phyloP scores from a whole-genome alignment of 1,139 yeast species.

The Neolecta irregularis region DNA sequence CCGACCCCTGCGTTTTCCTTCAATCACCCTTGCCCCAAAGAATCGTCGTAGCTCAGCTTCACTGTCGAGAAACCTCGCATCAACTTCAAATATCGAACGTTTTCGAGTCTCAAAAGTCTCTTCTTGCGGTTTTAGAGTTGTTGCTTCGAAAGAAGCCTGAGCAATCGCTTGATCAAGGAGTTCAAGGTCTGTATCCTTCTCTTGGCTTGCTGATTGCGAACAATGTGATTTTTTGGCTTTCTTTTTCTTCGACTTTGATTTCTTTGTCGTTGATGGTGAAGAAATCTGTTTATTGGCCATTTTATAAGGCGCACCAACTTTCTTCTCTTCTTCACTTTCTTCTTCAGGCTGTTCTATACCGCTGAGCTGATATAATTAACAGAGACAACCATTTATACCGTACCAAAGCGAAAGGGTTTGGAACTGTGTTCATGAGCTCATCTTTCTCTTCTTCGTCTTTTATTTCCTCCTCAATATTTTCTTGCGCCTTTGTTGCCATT shows the following conservation, averaged over 20 bases:
- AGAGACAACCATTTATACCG: background rate
- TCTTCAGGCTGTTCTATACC: background rate
- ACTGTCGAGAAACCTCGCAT: conserved; percentile 38
- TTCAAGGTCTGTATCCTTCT: background rate
- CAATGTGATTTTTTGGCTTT: background rate
- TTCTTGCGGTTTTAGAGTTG: background rate
- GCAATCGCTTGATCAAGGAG: conserved; percentile 5
- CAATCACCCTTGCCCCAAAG: conserved; percentile 58
- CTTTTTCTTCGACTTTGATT: background rate
- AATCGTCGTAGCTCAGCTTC: conserved; percentile 60
- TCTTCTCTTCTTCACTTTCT: conserved; percentile 3
- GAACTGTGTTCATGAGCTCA: conserved; percentile 1
- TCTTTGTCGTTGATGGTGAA: background rate
- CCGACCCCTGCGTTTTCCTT: conserved; percentile 43
- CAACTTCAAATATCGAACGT: conserved; percentile 4
- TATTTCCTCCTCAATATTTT: background rate
- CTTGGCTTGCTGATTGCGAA: background rate
- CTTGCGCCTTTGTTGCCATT: background rate
- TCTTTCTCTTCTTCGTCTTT: conserved; percentile 6
- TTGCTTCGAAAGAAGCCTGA: conserved; percentile 8
- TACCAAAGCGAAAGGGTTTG: conserved; percentile 9
- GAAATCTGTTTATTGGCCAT: background rate
- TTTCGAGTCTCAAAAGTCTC: background rate
- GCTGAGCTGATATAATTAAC: background rate
- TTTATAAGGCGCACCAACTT: too few species aligned